Conservation (phyloP, 768 basidiomycete species). For the Boletus sp. region DNA sequence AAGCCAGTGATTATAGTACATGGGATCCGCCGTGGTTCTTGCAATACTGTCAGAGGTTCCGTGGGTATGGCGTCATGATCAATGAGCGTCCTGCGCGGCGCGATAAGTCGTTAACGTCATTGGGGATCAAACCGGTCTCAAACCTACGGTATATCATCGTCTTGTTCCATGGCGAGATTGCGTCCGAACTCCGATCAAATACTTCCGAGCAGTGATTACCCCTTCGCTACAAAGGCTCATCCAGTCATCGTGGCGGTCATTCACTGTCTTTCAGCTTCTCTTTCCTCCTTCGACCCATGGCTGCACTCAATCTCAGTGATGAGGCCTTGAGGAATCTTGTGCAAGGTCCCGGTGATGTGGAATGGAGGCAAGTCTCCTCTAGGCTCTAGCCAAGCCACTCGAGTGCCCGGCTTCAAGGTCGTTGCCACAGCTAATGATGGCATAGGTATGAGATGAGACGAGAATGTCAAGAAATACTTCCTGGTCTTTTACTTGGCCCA, state of each 20-base stretch:
- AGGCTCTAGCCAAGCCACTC: neutral
- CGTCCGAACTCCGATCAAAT: constrained; percentile 29
- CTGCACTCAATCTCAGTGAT: constrained; percentile 29
- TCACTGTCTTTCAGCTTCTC: neutral
- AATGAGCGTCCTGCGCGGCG: constrained; percentile 29
- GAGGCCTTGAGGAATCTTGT: constrained; percentile 58
- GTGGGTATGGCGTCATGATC: constrained; percentile 19
- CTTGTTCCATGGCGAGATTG: constrained; percentile 41
- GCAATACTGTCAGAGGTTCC: neutral
- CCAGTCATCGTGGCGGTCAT: neutral
- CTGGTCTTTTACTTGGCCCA: constrained; percentile 79
- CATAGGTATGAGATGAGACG: constrained; percentile 90
- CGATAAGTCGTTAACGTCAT: constrained; percentile 9
- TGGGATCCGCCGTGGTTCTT: constrained; percentile 53
- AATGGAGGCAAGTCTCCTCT: constrained; percentile 64
- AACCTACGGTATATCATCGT: constrained; percentile 62
- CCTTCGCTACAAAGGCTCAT: neutral
- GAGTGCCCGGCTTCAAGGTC: neutral
- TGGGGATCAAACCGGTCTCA: constrained; percentile 5
- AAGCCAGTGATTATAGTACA: constrained; percentile 95
- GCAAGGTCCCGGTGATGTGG: constrained; percentile 77
- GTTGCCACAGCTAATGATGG: constrained; percentile 11
- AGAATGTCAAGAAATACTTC: constrained; percentile 91
- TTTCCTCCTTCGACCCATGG: constrained; percentile 10
- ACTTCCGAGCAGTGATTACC: constrained; percentile 18